Evolutionary conservation across 192 early-diverging fungal species (phyloP).

Genomic region (Pilaira anomala): DNA sequence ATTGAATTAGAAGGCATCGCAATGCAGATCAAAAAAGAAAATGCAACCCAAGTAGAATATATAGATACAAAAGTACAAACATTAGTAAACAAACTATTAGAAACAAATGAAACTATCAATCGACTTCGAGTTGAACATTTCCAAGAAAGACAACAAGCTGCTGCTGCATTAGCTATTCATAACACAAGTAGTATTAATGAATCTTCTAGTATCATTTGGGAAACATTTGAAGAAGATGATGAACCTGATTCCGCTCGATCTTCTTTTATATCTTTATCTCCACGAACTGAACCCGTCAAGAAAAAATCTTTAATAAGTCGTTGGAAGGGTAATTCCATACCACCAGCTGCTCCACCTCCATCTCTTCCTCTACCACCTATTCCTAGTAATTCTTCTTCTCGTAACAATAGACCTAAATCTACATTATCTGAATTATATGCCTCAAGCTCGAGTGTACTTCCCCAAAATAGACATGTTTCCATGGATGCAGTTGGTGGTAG

Average conservation of each 20-base stretch:
- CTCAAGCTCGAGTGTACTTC: not conserved
- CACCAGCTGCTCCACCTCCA: constrained; percentile 16
- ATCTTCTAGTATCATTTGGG: not conserved
- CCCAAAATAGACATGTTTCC: not conserved
- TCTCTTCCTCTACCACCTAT: constrained; percentile 12
- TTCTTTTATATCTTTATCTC: not conserved
- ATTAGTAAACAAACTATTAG: not conserved
- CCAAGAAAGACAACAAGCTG: not conserved
- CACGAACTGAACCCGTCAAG: not conserved
- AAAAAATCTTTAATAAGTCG: not conserved
- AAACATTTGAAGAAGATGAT: not conserved
- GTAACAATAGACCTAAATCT: not conserved
- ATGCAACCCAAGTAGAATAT: not conserved
- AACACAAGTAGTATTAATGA: not conserved
- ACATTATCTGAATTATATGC: too few species aligned
- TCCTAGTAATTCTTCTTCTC: not conserved
- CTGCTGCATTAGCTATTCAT: not conserved
- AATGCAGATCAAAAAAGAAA: constrained; percentile 3
- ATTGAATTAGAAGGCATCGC: not conserved
- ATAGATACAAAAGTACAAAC: constrained; percentile 6
- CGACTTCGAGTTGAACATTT: not conserved
- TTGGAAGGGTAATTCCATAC: constrained; percentile 3
- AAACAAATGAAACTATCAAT: not conserved
- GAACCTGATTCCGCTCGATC: not conserved
- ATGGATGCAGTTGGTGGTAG: constrained; percentile 4